phyloP scores from a whole-genome alignment of 257 asterid genomes.

The Leonotis leonurus region DNA sequence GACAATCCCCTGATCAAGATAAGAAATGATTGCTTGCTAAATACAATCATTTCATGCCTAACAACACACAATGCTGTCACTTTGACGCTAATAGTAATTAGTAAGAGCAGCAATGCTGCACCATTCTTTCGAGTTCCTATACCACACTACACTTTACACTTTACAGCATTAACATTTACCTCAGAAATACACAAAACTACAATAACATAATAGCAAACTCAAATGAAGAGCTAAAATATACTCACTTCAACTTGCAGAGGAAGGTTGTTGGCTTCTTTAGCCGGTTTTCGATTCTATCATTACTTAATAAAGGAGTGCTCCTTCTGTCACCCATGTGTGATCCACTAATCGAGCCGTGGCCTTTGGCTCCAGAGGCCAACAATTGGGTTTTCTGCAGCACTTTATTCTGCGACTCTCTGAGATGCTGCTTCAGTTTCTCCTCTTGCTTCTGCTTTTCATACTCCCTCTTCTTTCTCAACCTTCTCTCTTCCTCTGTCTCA shows the following conservation, averaged over 20 bases:
- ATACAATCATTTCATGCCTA: background rate
- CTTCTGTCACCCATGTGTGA: constrained; percentile 81
- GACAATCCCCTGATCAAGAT: too few species aligned
- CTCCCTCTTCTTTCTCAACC: constrained; percentile 71
- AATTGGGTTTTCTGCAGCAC: constrained; percentile 79
- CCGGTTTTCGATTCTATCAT: constrained; percentile 80
- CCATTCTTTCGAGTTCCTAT: background rate
- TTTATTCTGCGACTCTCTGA: constrained; percentile 73
- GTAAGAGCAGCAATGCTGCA: background rate
- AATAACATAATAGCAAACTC: background rate
- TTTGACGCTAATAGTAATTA: too few species aligned
- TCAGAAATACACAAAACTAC: constrained; percentile 4
- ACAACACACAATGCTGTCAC: too few species aligned
- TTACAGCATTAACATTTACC: background rate
- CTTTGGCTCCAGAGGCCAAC: constrained; percentile 68
- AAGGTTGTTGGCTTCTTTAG: constrained; percentile 95
- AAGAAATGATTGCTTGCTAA: too few species aligned
- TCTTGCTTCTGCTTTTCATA: constrained; percentile 80
- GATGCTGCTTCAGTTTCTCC: constrained; percentile 68
- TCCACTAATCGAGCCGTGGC: constrained; percentile 71
- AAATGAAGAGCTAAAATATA: constrained; percentile 21
- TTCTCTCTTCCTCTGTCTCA: constrained; percentile 93
- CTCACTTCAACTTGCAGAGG: constrained; percentile 98
- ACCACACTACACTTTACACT: background rate
- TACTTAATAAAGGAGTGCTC: constrained; percentile 58